Base-by-base conservation (phyloP, 345 rosid species). In the Gossypium australe region DNA sequence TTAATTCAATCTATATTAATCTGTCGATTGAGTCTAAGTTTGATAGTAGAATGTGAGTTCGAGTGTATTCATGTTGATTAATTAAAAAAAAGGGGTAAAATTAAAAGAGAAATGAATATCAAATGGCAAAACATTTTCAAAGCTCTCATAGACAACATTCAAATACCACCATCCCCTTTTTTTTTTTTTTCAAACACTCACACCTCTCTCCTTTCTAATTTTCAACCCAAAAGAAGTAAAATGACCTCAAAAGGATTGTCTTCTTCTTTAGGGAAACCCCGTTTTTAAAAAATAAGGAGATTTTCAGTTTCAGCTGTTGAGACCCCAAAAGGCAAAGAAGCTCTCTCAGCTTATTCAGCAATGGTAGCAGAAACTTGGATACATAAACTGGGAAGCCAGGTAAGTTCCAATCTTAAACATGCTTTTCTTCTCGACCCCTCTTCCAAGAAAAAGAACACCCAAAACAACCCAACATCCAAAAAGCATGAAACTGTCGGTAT, bases 331-430 rank as follows among this genome's bases (percentile, higher is more conserved):
- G 61, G 22, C n/a, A 61, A 55, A 67, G 20, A 16, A 55, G 59
- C 25, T 55, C 44, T 22, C 29, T 13, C 34, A 68, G 25, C 72
- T 25, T 55, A 18, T 18, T 49, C 82, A 75, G 85, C 87, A 73
- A 94, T 94, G 98, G 98, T 94, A 78, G 93, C 93, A 38, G 97
- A 94, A 66, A 79, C 95, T 91, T 94, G 98, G 98, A 85, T 94
- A 60, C 79, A 91, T 74, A 94, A 83, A 83, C 89, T 94, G 97
- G 86, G 97, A 22, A 94, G 87, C 92, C 98, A 94, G 88, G 97
- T 94, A 52, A 94, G 97, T 78, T 44, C 81, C 61, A 94, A 94
- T 87, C 90, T 92, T 67, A 94, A 92, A 83, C 93, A 88, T 77
- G 97, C 93, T 43, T 82, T 94, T 22, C 94, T 89, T 73, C 84